phyloP scores from a whole-genome alignment of 2,329 filamentous ascomycete genomes.

The Aspergillus amoenus region DNA sequence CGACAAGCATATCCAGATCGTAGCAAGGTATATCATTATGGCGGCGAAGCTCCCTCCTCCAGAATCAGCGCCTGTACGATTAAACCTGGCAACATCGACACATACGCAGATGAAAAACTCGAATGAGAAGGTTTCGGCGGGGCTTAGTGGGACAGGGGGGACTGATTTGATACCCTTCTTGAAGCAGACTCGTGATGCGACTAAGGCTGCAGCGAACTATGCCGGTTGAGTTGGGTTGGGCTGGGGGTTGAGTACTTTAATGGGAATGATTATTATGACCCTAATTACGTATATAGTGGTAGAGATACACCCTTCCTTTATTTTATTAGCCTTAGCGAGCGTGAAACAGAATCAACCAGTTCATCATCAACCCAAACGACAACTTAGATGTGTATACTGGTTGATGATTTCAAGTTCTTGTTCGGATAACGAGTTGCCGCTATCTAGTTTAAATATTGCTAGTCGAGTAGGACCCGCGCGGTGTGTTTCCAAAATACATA shows the following conservation, averaged over 20 bases:
- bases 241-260: neutral
- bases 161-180: slow-evolving; percentile 55
- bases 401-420: neutral
- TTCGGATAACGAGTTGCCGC: neutral
- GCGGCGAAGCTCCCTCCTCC: slow-evolving; percentile 32
- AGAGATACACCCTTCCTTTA: neutral
- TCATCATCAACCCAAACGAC: no score
- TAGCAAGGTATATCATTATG: slow-evolving; percentile 54
- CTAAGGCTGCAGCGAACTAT: slow-evolving; percentile 41
- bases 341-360: neutral
- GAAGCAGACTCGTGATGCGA: slow-evolving; percentile 53
- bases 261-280: neutral
- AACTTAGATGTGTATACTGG: neutral
- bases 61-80: slow-evolving; percentile 18
- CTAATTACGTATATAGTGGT: neutral
- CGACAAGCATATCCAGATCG: slow-evolving; percentile 54
- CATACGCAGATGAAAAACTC: slow-evolving; percentile 33
- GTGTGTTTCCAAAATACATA: neutral
- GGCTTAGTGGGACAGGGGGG: slow-evolving; percentile 52
- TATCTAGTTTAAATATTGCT: neutral
- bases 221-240: slow-evolving; percentile 11
- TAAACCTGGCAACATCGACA: slow-evolving; percentile 49
- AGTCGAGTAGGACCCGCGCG: no score
- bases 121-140: slow-evolving; percentile 31
- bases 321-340: neutral